Evolutionary conservation across 2,329 filamentous ascomycete genomes (phyloP).

Genomic region (Arthroderma sp.): DNA sequence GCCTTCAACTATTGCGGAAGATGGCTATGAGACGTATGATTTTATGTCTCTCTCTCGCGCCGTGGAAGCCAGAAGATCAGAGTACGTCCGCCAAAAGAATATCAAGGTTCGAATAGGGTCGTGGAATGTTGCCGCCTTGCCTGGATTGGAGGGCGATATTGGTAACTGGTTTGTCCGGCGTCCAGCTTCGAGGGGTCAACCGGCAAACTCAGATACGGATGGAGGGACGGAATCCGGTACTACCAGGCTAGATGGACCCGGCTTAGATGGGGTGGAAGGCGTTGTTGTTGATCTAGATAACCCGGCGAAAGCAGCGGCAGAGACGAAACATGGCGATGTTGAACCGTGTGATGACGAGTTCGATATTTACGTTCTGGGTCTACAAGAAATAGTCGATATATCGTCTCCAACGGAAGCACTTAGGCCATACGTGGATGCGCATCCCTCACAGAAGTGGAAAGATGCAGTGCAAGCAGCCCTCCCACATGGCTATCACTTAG

Average conservation of each 20-base stretch:
- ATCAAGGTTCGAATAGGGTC: constrained; percentile 81
- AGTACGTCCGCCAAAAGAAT: constrained; percentile 63
- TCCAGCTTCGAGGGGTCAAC: constrained; percentile 44
- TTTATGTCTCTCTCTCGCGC: constrained; percentile 40
- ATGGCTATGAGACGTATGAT: constrained; percentile 14
- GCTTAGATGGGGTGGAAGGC: background rate
- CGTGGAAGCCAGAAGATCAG: constrained; percentile 58
- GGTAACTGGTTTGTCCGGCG: constrained; percentile 65
- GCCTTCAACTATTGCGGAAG: constrained; percentile 12
- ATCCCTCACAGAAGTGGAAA: constrained; percentile 66
- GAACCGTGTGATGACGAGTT: constrained; percentile 54
- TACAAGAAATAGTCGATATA: constrained; percentile 88
- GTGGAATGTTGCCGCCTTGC: constrained; percentile 84
- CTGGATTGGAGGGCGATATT: constrained; percentile 77
- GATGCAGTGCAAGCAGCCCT: constrained; percentile 58
- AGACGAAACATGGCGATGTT: constrained; percentile 5
- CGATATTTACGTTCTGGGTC: constrained; percentile 74
- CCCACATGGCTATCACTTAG: constrained; percentile 60
- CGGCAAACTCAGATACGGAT: constrained; percentile 21
- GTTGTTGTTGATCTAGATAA: background rate
- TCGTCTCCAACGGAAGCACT: constrained; percentile 63
- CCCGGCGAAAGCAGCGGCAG: background rate
- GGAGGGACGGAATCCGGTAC: constrained; percentile 13
- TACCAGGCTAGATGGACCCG: background rate
- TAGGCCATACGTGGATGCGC: constrained; percentile 59